These are phyloP conservation scores for Mycena olivaceomarginata DNA, from an alignment of 768 basidiomycete genomes.

Conservation along the genomic window DNA sequence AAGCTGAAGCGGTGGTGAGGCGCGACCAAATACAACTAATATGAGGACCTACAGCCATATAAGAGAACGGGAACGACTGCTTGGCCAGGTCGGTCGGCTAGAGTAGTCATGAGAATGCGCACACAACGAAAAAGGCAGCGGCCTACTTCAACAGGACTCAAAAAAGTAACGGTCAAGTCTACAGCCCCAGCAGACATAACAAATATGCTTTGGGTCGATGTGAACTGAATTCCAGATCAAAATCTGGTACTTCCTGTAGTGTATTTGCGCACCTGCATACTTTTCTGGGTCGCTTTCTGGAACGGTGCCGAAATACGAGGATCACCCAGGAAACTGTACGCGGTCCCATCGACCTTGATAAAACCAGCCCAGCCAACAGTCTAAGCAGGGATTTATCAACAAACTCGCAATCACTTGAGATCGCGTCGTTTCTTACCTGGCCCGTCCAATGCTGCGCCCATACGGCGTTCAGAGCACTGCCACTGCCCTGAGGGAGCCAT, in stretches of 20 bases:
- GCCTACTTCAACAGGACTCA: constrained; percentile 79
- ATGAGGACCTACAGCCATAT: constrained; percentile 65
- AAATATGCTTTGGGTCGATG: constrained; percentile 80
- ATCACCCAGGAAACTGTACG: constrained; percentile 75
- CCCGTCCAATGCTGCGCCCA: constrained; percentile 86
- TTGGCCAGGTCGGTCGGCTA: constrained; percentile 76
- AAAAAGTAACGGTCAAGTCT: constrained; percentile 75
- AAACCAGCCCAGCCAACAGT: constrained; percentile 81
- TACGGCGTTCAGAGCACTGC: constrained; percentile 66
- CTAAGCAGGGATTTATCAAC: constrained; percentile 51
- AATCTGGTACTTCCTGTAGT: background rate
- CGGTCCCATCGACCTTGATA: constrained; percentile 73
- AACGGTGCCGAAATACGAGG: constrained; percentile 67
- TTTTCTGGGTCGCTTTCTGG: constrained; percentile 73
- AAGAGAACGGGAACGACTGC: constrained; percentile 78
- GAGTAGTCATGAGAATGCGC: background rate
- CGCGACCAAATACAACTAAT: constrained; percentile 40
- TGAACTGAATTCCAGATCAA: constrained; percentile 65
- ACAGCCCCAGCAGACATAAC: constrained; percentile 77
- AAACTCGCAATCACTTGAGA: background rate
- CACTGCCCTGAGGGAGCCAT: constrained; percentile 69
- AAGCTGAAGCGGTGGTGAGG: background rate
- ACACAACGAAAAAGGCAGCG: background rate
- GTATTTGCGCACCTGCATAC: constrained; percentile 63
- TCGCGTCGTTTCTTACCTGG: constrained; percentile 57